Base-by-base conservation (phyloP, 202 grass and related monocot genomes). In the Digitaria exilis region DNA sequence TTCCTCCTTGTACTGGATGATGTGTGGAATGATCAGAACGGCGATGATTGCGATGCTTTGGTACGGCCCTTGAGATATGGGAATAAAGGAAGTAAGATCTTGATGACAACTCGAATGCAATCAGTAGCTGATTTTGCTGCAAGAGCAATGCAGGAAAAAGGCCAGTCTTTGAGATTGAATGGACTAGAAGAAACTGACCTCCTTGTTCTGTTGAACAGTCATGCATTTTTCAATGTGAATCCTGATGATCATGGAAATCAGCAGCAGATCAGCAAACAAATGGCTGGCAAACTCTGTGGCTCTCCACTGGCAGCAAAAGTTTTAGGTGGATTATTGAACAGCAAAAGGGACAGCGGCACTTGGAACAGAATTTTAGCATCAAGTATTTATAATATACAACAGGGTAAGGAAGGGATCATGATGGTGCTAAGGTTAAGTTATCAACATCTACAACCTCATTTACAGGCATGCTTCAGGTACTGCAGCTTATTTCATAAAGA, bases 1-100 rank as follows among this genome's bases (percentile, higher is more conserved):
- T 90, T 75, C 58, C 68, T 90, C 6, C 76, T 90, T 63, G 84
- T 90, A 28, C 13, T 90, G 3, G 88, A 90, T 22, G 88, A 90
- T 85, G 82, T 85, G 25, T 91, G 85, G 85, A 85, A 82, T 34
- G 85, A 88, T 81, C 48, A 76, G 10, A 69, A 57, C 22, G 4
- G 39, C 9, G 18, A 29, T 30, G 12, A 56, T 37, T 91, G 89
- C 82, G 56, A 72, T 24, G 75, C 34, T 29, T 71, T 88, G n/a
- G 22, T 35, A 29, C 30, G 39, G 1, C 84, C 73, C 5, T 22
- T 87, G n/a, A 87, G 70, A 90, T 84, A 67, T 80, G 88, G 84
- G 7, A 59, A 51, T 43, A 78, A 7, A 42, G 64, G 69, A 25
- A 91, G 81, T 35, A 88, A 29, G 69, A 85, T 89, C 66, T 81